phyloP scores from a whole-genome alignment of 768 basidiomycete species.

The Boletus rubroflammeus region DNA sequence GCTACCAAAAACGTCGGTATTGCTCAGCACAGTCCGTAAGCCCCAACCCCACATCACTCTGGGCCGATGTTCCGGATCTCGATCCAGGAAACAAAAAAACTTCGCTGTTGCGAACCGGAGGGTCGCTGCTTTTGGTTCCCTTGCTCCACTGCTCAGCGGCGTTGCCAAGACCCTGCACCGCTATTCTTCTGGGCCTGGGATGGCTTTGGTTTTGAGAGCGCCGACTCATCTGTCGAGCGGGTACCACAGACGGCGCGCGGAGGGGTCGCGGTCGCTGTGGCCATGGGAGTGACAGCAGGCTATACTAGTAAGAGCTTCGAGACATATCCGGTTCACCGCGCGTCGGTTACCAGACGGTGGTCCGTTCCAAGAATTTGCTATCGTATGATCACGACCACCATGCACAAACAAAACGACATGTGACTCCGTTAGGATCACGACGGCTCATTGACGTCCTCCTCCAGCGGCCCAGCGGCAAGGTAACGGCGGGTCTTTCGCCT shows the following conservation, averaged over 20 bases:
- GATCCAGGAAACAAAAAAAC: conserved; percentile 20
- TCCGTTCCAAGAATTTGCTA: neutral
- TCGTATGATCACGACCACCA: neutral
- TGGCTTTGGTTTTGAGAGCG: conserved; percentile 8
- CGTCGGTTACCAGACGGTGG: neutral
- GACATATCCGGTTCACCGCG: neutral
- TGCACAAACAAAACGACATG: neutral
- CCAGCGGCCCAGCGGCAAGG: neutral
- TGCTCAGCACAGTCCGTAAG: conserved; percentile 9
- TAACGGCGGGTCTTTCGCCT: neutral
- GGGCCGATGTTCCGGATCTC: conserved; percentile 29
- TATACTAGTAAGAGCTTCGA: neutral
- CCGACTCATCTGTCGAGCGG: conserved; percentile 4
- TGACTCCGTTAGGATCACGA: neutral
- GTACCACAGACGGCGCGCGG: conserved; percentile 21
- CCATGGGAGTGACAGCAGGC: neutral
- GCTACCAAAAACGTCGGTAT: conserved; percentile 7
- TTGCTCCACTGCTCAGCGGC: conserved; percentile 29
- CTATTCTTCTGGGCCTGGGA: conserved; percentile 8
- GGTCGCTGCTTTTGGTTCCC: conserved; percentile 21
- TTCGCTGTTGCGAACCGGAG: conserved; percentile 30
- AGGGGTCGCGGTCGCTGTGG: conserved; percentile 17
- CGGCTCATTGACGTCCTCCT: neutral
- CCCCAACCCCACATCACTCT: conserved; percentile 25
- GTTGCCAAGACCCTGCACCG: conserved; percentile 25